Evolutionary conservation across 2,329 filamentous ascomycete species (phyloP).

Genomic region (Xylariaceae sp.): DNA sequence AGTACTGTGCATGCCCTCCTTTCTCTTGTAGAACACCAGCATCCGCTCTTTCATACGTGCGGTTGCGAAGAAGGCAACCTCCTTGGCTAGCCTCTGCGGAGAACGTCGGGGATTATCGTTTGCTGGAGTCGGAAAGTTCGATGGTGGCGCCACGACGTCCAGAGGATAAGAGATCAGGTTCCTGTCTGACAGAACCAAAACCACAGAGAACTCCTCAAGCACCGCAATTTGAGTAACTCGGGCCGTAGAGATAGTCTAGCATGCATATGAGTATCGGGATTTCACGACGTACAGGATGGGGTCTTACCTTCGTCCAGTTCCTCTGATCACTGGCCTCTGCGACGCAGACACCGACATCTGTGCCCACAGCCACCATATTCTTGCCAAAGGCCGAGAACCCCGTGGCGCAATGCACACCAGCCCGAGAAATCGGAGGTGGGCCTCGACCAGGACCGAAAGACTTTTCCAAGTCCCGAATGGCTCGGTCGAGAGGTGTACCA

Average conservation of each 20-base stretch:
- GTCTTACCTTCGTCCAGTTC: slow-evolving; percentile 76
- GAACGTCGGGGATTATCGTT: slow-evolving; percentile 72
- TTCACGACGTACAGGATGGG: neutral
- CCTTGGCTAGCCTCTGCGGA: slow-evolving; percentile 86
- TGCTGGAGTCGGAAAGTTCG: slow-evolving; percentile 51
- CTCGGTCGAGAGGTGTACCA: slow-evolving; percentile 84
- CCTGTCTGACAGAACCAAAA: slow-evolving; percentile 85
- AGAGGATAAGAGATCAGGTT: slow-evolving; percentile 89
- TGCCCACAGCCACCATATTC: slow-evolving; percentile 87
- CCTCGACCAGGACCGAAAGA: slow-evolving; percentile 63
- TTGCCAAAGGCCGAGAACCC: slow-evolving; percentile 80
- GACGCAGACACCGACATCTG: slow-evolving; percentile 88
- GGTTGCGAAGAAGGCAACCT: slow-evolving; percentile 94
- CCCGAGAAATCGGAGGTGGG: slow-evolving; percentile 72
- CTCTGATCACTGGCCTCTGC: slow-evolving; percentile 83
- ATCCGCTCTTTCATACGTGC: slow-evolving; percentile 96
- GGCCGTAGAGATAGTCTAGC: slow-evolving; percentile 64
- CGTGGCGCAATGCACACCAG: slow-evolving; percentile 86
- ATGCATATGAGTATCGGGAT: neutral
- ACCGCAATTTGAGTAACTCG: slow-evolving; percentile 90
- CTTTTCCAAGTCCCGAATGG: slow-evolving; percentile 81
- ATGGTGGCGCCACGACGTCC: slow-evolving; percentile 66
- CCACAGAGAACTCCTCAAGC: slow-evolving; percentile 90
- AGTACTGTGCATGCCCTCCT: slow-evolving; percentile 82
- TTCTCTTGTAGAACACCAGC: slow-evolving; percentile 94